Conservation (phyloP, 257 asterid genomes). For the Lycium ferocissimum region DNA sequence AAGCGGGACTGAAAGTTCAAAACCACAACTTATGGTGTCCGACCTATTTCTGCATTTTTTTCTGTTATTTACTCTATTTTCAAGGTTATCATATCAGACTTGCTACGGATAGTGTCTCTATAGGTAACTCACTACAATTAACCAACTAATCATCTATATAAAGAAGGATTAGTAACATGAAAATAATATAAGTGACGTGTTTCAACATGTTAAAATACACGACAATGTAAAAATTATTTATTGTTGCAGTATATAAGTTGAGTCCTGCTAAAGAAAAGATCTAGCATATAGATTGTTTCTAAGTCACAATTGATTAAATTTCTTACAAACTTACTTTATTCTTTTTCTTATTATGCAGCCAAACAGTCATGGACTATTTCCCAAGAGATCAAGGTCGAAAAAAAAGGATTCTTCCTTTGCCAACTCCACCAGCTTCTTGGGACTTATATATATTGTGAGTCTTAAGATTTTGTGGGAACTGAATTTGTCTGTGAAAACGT, state of each 20-base stretch:
- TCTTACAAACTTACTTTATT: no score
- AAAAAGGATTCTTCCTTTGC: not conserved
- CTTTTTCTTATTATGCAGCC: constrained; percentile 43
- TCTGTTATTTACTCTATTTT: not conserved
- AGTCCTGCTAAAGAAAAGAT: not conserved
- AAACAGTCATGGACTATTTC: constrained; percentile 46
- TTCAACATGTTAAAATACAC: not conserved
- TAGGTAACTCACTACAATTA: not conserved
- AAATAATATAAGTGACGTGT: not conserved
- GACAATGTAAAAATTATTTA: not conserved
- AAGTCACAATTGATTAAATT: no score
- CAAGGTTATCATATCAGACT: not conserved
- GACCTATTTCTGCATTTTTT: no score
- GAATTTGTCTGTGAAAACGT: not conserved
- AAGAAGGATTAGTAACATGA: not conserved
- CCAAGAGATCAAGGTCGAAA: not conserved
- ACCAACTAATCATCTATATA: not conserved
- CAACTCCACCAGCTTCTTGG: no score
- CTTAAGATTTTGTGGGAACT: not conserved
- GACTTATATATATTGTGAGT: not conserved
- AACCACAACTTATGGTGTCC: no score
- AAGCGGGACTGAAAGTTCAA: no score
- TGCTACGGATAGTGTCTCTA: not conserved
- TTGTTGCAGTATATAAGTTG: not conserved
- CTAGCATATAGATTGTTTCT: no score